phyloP scores from a whole-genome alignment of 2,329 filamentous ascomycete species.

The Ophiostoma australiae region DNA sequence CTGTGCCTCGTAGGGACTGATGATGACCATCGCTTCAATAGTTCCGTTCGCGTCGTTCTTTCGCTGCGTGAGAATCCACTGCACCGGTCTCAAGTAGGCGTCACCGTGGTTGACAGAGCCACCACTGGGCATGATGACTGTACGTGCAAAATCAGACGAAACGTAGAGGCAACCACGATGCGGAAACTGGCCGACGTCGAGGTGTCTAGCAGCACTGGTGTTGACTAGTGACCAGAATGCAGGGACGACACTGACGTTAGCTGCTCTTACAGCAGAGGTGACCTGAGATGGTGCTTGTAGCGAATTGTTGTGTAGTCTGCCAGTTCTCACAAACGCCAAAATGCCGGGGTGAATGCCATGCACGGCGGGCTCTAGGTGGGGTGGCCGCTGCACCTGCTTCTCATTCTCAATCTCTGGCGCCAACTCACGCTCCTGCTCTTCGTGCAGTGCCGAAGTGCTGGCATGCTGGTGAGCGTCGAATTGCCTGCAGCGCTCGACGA shows the following conservation, averaged over 20 bases:
- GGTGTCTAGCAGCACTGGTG: slow-evolving; percentile 38
- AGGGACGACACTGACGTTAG: slow-evolving; percentile 27
- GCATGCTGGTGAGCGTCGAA: not conserved
- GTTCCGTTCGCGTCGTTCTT: not conserved
- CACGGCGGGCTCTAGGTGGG: slow-evolving; percentile 34
- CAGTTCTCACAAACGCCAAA: slow-evolving; percentile 37
- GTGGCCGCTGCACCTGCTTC: slow-evolving; percentile 48
- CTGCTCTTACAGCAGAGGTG: not conserved
- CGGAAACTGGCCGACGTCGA: slow-evolving; percentile 37
- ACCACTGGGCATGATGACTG: slow-evolving; percentile 33
- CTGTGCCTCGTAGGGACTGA: slow-evolving; percentile 14
- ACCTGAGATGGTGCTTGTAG: slow-evolving; percentile 33
- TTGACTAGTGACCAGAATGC: slow-evolving; percentile 43
- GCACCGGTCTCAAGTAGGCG: slow-evolving; percentile 2
- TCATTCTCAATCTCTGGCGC: slow-evolving; percentile 60
- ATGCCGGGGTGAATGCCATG: slow-evolving; percentile 46
- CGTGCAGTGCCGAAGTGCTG: slow-evolving; percentile 41
- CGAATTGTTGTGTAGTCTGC: slow-evolving; percentile 30
- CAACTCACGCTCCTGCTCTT: slow-evolving; percentile 67
- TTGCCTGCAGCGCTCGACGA: not conserved
- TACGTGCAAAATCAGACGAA: slow-evolving; percentile 48
- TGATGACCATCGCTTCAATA: not conserved
- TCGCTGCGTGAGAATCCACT: slow-evolving; percentile 9
- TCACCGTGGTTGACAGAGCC: not conserved
- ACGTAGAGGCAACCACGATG: slow-evolving; percentile 37